Evolutionary conservation across 2,329 filamentous ascomycete species (phyloP).

Genomic region (Penicillium brasilianum): DNA sequence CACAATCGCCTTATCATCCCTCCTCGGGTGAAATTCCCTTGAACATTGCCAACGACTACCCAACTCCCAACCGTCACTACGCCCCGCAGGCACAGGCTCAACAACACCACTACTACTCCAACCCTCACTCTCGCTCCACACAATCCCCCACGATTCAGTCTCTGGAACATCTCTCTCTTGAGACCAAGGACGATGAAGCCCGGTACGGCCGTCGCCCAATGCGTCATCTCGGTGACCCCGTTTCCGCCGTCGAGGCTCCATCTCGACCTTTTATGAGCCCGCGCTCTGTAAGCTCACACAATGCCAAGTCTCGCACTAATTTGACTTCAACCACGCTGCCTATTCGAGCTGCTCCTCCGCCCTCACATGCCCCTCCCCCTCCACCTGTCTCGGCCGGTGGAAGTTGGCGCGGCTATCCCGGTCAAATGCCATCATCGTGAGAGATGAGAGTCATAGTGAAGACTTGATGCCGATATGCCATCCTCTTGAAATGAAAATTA

Average conservation of each 20-base stretch:
- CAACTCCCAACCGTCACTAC: slow-evolving; percentile 32
- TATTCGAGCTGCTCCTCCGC: slow-evolving; percentile 64
- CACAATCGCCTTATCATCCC: slow-evolving; percentile 25
- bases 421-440: slow-evolving; percentile 26
- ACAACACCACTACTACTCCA: slow-evolving; percentile 25
- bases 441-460: neutral
- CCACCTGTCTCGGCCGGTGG: slow-evolving; percentile 50
- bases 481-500: slow-evolving; percentile 7
- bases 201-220: slow-evolving; percentile 37
- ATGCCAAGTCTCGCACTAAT: slow-evolving; percentile 40
- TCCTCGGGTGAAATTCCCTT: slow-evolving; percentile 71
- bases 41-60: slow-evolving; percentile 44
- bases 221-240: slow-evolving; percentile 41
- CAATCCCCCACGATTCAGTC: slow-evolving; percentile 46
- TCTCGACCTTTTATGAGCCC: slow-evolving; percentile 46
- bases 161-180: slow-evolving; percentile 52
- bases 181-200: slow-evolving; percentile 43
- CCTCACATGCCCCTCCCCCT: slow-evolving; percentile 63
- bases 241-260: slow-evolving; percentile 45
- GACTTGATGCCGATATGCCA: slow-evolving; percentile 8
- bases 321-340: slow-evolving; percentile 65
- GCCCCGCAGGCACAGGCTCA: slow-evolving; percentile 29
- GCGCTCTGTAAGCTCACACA: slow-evolving; percentile 47
- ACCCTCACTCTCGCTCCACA: slow-evolving; percentile 31
- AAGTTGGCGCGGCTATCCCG: slow-evolving; percentile 34